A percentile compares a stretch with the other conserved stretches of the same genome.
These are phyloP conservation scores for Alternaria sp. DNA, from an alignment of 2,329 filamentous ascomycete species.

Conservation along the genomic window DNA sequence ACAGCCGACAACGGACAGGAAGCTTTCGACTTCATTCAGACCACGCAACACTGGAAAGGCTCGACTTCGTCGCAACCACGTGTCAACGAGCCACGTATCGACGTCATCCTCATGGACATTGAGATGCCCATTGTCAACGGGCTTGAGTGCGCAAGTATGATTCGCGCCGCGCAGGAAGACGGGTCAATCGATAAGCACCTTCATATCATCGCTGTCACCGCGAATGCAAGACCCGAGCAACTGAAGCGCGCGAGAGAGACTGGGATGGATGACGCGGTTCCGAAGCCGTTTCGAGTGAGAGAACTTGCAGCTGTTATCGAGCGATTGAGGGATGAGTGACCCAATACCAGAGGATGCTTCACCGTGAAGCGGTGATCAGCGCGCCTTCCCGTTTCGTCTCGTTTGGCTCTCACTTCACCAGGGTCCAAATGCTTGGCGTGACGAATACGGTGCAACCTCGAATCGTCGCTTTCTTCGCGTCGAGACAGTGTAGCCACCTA, in stretches of 20 bases:
- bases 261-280: constrained; percentile 5
- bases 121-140: constrained; percentile 45
- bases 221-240: constrained; percentile 37
- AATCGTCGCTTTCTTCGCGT: neutral
- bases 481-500: neutral
- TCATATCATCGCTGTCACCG: constrained; percentile 34
- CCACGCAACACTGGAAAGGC: neutral
- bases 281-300: constrained; percentile 3
- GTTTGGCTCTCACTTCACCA: neutral
- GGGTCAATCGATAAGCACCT: constrained; percentile 19
- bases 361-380: neutral
- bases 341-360: neutral
- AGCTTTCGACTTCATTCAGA: constrained; percentile 3
- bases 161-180: constrained; percentile 22
- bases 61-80: constrained; percentile 18
- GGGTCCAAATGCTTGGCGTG: neutral
- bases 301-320: constrained; percentile 2
- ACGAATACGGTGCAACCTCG: neutral
- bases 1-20: constrained; percentile 37
- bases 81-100: neutral
- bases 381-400: neutral
- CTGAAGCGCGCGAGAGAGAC: constrained; percentile 11
- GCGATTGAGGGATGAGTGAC: neutral
- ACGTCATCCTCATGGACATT: constrained; percentile 28
- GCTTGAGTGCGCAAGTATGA: constrained; percentile 22